phyloP scores from a whole-genome alignment of 2,329 filamentous ascomycete species.

The Huntiella moniliformis region DNA sequence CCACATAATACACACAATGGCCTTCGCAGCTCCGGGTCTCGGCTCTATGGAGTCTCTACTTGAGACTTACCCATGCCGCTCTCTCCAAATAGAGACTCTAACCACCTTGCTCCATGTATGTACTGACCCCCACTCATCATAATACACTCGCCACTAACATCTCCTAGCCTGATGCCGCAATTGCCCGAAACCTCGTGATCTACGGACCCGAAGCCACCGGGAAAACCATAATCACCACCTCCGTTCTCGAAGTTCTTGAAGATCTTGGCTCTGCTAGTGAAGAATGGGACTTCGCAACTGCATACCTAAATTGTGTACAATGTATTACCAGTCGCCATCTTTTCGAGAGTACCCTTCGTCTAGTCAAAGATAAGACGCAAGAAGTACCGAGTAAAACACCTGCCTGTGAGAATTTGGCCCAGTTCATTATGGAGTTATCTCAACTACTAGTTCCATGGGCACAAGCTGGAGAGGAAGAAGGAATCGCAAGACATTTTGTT shows the following conservation, averaged over 20 bases:
- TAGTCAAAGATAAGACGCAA: conserved; percentile 19
- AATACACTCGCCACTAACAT: neutral
- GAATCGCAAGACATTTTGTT: conserved; percentile 37
- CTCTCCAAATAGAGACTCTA: conserved; percentile 39
- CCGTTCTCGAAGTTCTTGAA: conserved; percentile 4
- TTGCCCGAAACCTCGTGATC: conserved; percentile 55
- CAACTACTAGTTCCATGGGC: conserved; percentile 29
- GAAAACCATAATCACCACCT: conserved; percentile 52
- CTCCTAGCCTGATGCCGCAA: conserved; percentile 42
- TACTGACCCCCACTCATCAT: conserved; percentile 1
- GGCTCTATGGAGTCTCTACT: conserved; percentile 26
- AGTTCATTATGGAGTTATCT: conserved; percentile 53
- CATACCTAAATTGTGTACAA: conserved; percentile 11
- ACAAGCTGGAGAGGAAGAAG: neutral
- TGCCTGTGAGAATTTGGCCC: conserved; percentile 62
- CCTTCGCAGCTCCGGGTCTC: conserved; percentile 35
- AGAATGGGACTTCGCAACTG: conserved; percentile 4
- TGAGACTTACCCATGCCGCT: conserved; percentile 35
- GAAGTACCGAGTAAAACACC: conserved; percentile 24
- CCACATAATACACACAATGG: conserved; percentile 4
- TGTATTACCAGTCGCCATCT: conserved; percentile 13
- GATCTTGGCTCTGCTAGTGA: neutral
- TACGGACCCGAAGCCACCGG: conserved; percentile 77
- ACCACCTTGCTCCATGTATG: conserved; percentile 34
- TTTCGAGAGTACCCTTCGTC: conserved; percentile 42